Evolutionary conservation across 495 filamentous ascomycete species (phyloP), one percentile per base, ranked within the genome.

Genomic region (Penicillium bialowiezense): DNA sequence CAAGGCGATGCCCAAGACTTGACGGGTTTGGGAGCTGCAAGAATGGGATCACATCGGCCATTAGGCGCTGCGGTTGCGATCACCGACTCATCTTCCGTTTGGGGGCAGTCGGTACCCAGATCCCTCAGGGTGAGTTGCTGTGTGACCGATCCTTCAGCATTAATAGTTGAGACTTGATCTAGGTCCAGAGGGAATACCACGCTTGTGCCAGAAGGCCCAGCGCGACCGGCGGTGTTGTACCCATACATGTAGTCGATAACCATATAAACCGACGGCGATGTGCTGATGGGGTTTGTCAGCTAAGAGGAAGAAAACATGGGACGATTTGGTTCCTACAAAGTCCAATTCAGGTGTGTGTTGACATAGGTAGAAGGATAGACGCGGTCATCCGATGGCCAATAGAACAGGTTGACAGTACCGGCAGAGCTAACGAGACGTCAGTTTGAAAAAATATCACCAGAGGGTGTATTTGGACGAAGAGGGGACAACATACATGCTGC

Each of bases 261-360:
- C 55, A 58, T 58, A n/a, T 58, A 58, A 9, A 58, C 55, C 9
- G 55, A 58, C 26, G 55, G 55, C 9, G 55, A 54, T 24, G 51
- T 54, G 34, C 55, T 58, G 36, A 17, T 10, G 26, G 20, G 14
- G 13, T 7, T 12, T 2, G 21, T 53, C 48, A 47, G 45, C 26
- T 18, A 24, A 29, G 9, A 0, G 13, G 3, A 14, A n/a, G 14
- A 17, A 12, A 20, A 3, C 9, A 7, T 10, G 13, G 9, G 13
- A 47, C 13, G n/a, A 17, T 20, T n/a, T 15, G 24, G 31, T 2
- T 42, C 44, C 52, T 31, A 59, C 52, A 59, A 59, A 8, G 49
- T 52, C 21, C 55, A 49, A 36, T 52, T 40, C 24, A 59, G 52
- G 33, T 56, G 52, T 15, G 44, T 8, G 31, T 59, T 23, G 20